phyloP scores from a whole-genome alignment of 257 asterid genomes.

The Lavandula angustifolia region DNA sequence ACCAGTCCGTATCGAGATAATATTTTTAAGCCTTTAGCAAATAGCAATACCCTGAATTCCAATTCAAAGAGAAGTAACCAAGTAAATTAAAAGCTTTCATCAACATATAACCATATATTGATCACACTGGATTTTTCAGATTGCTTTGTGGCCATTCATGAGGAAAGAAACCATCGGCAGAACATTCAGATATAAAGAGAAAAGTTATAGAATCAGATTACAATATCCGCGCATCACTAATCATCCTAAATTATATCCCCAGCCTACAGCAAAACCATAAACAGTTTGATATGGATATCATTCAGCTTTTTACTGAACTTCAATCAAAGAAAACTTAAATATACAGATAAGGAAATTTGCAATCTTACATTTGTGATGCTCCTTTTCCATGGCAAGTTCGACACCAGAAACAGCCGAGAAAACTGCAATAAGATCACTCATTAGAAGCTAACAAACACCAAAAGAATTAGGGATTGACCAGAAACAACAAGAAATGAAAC shows the following conservation, averaged over 20 bases:
- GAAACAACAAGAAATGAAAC: neutral
- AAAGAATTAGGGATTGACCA: conserved; percentile 9
- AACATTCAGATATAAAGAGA: neutral
- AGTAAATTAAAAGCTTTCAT: no score
- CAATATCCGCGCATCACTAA: neutral
- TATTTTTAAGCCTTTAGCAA: neutral
- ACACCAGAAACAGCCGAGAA: conserved; percentile 93
- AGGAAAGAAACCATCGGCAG: neutral
- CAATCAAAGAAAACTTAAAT: conserved; percentile 1
- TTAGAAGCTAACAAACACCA: conserved; percentile 8
- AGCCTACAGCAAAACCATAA: conserved; percentile 7
- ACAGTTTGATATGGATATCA: neutral
- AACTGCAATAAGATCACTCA: conserved; percentile 52
- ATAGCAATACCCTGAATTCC: neutral
- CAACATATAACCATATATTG: neutral
- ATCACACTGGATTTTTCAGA: neutral
- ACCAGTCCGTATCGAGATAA: neutral
- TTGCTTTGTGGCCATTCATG: neutral
- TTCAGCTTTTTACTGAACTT: neutral
- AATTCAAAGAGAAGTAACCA: neutral
- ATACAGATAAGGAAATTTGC: conserved; percentile 8
- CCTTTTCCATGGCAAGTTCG: conserved; percentile 75
- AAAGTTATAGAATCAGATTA: neutral
- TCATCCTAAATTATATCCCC: conserved; percentile 24
- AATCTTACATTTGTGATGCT: conserved; percentile 83